Conservation (phyloP, 1,284 basidiomycete species). For the Microbotryum saponariae region DNA sequence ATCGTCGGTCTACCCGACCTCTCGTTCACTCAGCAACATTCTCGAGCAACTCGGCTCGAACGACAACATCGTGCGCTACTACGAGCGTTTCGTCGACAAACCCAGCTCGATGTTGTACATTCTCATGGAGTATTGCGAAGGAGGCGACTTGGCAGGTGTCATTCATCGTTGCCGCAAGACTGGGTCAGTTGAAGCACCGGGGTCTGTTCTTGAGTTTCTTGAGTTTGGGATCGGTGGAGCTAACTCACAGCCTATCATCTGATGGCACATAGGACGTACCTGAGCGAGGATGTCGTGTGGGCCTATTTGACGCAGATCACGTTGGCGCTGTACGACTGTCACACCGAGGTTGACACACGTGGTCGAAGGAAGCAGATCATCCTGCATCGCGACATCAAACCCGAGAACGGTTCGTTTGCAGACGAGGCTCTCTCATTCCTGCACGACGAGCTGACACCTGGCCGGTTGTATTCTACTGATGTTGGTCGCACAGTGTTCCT, state of each 20-base stretch:
- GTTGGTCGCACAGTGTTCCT: constrained; percentile 59
- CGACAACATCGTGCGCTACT: constrained; percentile 89
- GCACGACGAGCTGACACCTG: too few relatives aligned
- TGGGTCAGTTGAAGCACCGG: constrained; percentile 43
- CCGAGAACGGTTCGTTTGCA: constrained; percentile 72
- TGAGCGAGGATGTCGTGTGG: constrained; percentile 68
- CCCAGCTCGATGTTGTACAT: constrained; percentile 84
- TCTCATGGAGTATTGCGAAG: constrained; percentile 93
- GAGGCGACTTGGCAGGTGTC: constrained; percentile 78
- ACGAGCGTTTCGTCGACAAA: constrained; percentile 85
- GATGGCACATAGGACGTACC: neutral
- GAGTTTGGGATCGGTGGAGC: too few relatives aligned
- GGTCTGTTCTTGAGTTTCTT: too few relatives aligned
- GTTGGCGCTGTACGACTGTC: constrained; percentile 84
- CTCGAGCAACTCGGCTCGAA: constrained; percentile 80
- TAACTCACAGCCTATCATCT: too few relatives aligned
- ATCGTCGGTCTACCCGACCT: neutral
- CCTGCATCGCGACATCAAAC: constrained; percentile 89
- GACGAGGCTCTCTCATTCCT: too few relatives aligned
- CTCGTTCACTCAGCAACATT: constrained; percentile 61
- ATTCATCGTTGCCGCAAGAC: constrained; percentile 63
- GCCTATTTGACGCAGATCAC: constrained; percentile 88
- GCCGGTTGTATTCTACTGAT: too few relatives aligned
- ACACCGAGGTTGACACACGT: constrained; percentile 44
- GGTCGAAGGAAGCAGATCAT: constrained; percentile 47